phyloP scores from a whole-genome alignment of 371 early-diverging fungal genomes.

The Mucor plumbeus region DNA sequence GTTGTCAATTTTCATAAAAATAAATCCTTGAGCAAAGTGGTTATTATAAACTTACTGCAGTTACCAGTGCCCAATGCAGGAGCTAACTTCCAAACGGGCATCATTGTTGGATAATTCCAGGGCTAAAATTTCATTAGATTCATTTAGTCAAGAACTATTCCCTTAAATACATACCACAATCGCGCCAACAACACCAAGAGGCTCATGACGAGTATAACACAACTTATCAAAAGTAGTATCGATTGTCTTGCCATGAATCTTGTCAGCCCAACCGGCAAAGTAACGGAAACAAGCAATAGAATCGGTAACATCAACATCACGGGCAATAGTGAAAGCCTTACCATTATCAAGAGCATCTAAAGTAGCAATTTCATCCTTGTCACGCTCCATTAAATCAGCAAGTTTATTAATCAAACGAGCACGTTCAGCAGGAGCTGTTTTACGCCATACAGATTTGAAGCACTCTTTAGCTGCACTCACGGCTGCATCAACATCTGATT shows the following conservation, averaged over 20 bases:
- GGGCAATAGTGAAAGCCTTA: constrained; percentile 73
- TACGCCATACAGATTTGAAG: constrained; percentile 71
- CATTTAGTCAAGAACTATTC: neutral
- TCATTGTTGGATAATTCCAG: constrained; percentile 63
- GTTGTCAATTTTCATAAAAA: too few species aligned
- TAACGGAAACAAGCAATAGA: constrained; percentile 75
- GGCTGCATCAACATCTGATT: constrained; percentile 77
- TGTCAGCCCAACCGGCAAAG: constrained; percentile 79
- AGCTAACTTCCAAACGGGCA: constrained; percentile 86
- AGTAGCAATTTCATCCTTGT: constrained; percentile 72
- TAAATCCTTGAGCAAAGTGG: neutral
- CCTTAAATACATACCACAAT: neutral
- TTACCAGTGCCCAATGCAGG: constrained; percentile 82
- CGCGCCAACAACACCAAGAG: constrained; percentile 81
- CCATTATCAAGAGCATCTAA: constrained; percentile 89
- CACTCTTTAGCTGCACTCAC: constrained; percentile 76
- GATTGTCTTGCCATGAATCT: constrained; percentile 39
- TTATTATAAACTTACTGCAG: constrained; percentile 45
- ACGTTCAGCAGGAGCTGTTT: constrained; percentile 59
- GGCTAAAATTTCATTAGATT: constrained; percentile 10
- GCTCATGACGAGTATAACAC: constrained; percentile 77
- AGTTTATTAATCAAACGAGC: constrained; percentile 58
- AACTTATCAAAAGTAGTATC: constrained; percentile 66
- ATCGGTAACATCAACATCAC: constrained; percentile 67
- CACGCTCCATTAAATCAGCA: constrained; percentile 76